Base-by-base conservation (phyloP, 1,284 basidiomycete genomes). In the Kwoniella shivajii region DNA sequence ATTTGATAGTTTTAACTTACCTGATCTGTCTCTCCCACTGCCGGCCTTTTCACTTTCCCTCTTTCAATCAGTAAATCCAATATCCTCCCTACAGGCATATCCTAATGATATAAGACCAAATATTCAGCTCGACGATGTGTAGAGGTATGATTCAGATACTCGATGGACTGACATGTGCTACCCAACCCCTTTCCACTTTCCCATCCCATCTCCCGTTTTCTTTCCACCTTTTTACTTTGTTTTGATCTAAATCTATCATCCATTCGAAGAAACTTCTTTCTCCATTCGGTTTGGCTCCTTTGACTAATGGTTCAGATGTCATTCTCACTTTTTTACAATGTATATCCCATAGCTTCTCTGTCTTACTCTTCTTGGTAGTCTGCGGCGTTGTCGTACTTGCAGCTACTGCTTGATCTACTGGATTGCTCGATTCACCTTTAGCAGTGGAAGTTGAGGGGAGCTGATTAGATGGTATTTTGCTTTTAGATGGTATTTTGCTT, bases 241-340 rank as follows among this genome's bases (percentile, higher is more conserved):
- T 45, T 9, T 50, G 56, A 4, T 37, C 42, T 10, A 56, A 30
- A 24, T 64, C 69, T 1, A 68, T 50, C 5, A 46, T 56, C 61
- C 67, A 69, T 50, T 76, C 73, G 47, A 76, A 72, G 34, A 68
- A 73, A 41, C 63, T n/a, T 46, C 56, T 51, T 47, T 66, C 57
- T 42, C 48, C 44, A 42, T 56, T 45, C 42, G 45, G 31, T 47
- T 16, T 39, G 14, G 31, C 37, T 26, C 48, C 41, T 2, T 56
- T 36, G 26, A 68, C 61, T 6, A 75, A 59, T 10, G 69, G 66
- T 39, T 54, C 63, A 6, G 74, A 66, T 7, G 64, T 33, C 0
- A 64, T 64, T 5, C 66, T 57, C 10, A 72, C 47, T 54, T 75
- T 76, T 30, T 64, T 53, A 11, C 68, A 18, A 36, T 75, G 71